These are phyloP conservation scores for Plasmodium reichenowi DNA, from an alignment of 169 alveolate species.

Conservation along the genomic window DNA sequence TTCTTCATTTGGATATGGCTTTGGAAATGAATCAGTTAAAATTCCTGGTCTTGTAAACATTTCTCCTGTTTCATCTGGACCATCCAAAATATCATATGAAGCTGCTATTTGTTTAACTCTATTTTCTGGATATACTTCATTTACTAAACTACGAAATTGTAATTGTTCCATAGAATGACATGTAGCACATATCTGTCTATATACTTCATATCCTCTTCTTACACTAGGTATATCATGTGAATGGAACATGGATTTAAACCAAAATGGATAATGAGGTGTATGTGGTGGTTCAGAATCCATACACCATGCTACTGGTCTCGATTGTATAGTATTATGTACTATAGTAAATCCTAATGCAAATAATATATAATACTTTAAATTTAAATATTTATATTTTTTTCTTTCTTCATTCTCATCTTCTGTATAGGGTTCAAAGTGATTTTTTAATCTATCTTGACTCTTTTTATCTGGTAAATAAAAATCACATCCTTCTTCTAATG, in stretches of 20 bases:
- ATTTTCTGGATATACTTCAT: slow-evolving; percentile 90
- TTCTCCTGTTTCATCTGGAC: slow-evolving; percentile 91
- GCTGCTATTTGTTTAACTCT: slow-evolving; percentile 91
- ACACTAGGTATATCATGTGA: slow-evolving; percentile 91
- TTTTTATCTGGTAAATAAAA: slow-evolving; percentile 85
- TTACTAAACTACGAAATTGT: slow-evolving; percentile 89
- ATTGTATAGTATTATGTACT: slow-evolving; percentile 87
- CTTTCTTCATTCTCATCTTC: slow-evolving; percentile 88
- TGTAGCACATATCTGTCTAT: slow-evolving; percentile 91
- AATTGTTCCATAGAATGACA: slow-evolving; percentile 91
- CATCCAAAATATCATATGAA: slow-evolving; percentile 90
- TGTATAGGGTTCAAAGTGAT: slow-evolving; percentile 89
- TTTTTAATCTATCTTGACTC: slow-evolving; percentile 86
- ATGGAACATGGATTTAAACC: slow-evolving; percentile 90
- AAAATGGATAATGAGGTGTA: slow-evolving; percentile 90
- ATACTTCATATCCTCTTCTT: slow-evolving; percentile 90
- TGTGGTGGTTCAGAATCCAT: slow-evolving; percentile 89
- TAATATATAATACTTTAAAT: slow-evolving; percentile 85
- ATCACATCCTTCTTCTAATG: slow-evolving; percentile 90
- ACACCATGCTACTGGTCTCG: slow-evolving; percentile 92
- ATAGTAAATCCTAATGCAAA: slow-evolving; percentile 89
- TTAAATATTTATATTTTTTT: slow-evolving; percentile 84
- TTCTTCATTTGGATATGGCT: slow-evolving; percentile 91
- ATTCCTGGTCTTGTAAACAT: slow-evolving; percentile 91
- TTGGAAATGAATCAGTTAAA: slow-evolving; percentile 89